phyloP scores from a whole-genome alignment of 2,329 filamentous ascomycete species.

The Furcasterigmium sp. region DNA sequence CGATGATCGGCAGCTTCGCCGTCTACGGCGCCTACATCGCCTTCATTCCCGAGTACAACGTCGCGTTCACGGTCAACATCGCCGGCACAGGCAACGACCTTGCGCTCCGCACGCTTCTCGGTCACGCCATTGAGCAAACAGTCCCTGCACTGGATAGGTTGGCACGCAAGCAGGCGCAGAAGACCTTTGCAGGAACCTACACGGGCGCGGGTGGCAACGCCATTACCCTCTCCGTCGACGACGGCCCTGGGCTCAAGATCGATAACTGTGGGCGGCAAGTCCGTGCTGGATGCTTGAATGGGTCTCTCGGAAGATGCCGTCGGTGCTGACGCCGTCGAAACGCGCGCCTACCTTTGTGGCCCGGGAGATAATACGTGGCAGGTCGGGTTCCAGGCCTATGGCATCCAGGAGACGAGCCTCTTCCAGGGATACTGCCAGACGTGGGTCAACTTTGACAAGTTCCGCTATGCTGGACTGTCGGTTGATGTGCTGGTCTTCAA shows the following conservation, averaged over 20 bases:
- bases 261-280: conserved; percentile 19
- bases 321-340: too few species aligned
- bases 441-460: too few species aligned
- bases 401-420: too few species aligned
- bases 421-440: too few species aligned
- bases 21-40: conserved; percentile 24
- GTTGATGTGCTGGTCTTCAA: too few species aligned
- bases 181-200: conserved; percentile 31
- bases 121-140: conserved; percentile 22
- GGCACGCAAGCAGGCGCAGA: conserved; percentile 27
- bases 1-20: conserved; percentile 24
- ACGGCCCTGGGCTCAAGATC: conserved; percentile 33
- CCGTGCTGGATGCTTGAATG: conserved; percentile 21
- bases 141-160: conserved; percentile 37
- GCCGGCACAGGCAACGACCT: conserved; percentile 19
- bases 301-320: too few species aligned
- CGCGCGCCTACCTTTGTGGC: too few species aligned
- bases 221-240: conserved; percentile 30
- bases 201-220: conserved; percentile 19
- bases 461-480: too few species aligned
- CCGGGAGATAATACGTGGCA: too few species aligned
- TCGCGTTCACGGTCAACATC: conserved; percentile 31
- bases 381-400: too few species aligned
- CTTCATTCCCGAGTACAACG: conserved; percentile 27
- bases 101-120: conserved; percentile 13